Conservation (phyloP, 1,139 yeast species). For the Groenewaldozyma sp. region DNA sequence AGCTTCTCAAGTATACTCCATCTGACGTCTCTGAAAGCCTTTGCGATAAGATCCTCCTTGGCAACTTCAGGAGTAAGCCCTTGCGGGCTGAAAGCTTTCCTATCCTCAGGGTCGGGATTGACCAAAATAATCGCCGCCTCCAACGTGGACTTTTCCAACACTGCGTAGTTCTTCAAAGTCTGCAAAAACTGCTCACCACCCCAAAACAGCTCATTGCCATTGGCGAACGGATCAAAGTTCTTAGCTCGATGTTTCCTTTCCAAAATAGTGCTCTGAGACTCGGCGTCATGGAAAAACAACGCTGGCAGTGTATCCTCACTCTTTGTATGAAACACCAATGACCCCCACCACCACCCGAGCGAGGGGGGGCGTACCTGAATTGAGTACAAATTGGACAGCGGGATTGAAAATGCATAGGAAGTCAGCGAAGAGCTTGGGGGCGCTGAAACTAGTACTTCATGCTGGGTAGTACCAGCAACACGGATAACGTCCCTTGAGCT, state of each 20-base stretch:
- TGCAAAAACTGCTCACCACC: slow-evolving; percentile 77
- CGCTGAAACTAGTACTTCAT: slow-evolving; percentile 36
- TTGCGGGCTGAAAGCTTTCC: slow-evolving; percentile 63
- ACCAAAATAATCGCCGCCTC: slow-evolving; percentile 67
- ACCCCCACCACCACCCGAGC: slow-evolving; percentile 87
- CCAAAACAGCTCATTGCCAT: slow-evolving; percentile 62
- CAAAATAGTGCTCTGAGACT: slow-evolving; percentile 60
- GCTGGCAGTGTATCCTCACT: slow-evolving; percentile 69
- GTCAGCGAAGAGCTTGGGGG: slow-evolving; percentile 47
- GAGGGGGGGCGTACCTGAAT: slow-evolving; percentile 79
- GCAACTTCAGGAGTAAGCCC: slow-evolving; percentile 28
- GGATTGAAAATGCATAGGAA: slow-evolving; percentile 57
- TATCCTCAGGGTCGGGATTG: slow-evolving; percentile 73
- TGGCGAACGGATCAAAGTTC: slow-evolving; percentile 66
- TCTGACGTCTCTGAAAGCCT: slow-evolving; percentile 53
- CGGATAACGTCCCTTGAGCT: no score
- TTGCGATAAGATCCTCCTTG: slow-evolving; percentile 20
- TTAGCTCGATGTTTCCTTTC: slow-evolving; percentile 52
- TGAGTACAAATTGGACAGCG: slow-evolving; percentile 57
- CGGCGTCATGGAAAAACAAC: slow-evolving; percentile 85
- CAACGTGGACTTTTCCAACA: slow-evolving; percentile 56
- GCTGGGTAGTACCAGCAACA: background rate
- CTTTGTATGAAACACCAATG: slow-evolving; percentile 61
- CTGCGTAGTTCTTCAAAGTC: slow-evolving; percentile 45
- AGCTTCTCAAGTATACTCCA: slow-evolving; percentile 83